Percentiles rank a stretch among this genome's conserved stretches.
These are phyloP conservation scores for Gillenia trifoliata DNA, from an alignment of 306 rosid genomes.

Conservation along the genomic window DNA sequence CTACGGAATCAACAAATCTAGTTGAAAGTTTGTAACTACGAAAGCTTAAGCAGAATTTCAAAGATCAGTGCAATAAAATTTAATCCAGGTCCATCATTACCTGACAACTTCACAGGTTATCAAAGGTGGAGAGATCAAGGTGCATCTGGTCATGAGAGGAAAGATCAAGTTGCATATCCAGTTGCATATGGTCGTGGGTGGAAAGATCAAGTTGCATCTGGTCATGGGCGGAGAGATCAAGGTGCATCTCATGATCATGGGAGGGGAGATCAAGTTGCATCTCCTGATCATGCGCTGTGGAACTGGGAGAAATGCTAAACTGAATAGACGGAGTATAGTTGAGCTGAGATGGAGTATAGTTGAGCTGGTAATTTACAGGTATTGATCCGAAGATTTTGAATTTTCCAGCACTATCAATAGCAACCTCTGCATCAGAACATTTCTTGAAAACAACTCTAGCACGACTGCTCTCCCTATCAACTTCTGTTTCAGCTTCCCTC, in stretches of 20 bases:
- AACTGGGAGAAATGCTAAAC: conserved; percentile 60
- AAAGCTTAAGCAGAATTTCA: conserved; percentile 13
- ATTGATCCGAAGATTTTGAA: conserved; percentile 80
- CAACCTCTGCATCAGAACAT: conserved; percentile 79
- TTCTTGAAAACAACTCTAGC: conserved; percentile 90
- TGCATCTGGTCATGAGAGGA: conserved; percentile 30
- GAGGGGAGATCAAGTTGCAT: conserved; percentile 60
- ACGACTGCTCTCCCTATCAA: conserved; percentile 76
- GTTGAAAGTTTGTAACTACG: conserved; percentile 2
- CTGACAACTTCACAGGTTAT: conserved; percentile 47
- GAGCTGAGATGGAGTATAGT: conserved; percentile 63
- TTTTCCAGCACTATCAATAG: conserved; percentile 80
- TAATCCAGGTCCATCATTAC: conserved; percentile 25
- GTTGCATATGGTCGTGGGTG: conserved; percentile 59
- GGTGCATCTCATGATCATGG: conserved; percentile 43
- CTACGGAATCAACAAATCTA: background rate
- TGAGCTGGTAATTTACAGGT: conserved; percentile 79
- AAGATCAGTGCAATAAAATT: background rate
- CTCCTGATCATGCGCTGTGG: conserved; percentile 63
- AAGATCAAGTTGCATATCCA: conserved; percentile 83
- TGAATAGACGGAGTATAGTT: conserved; percentile 60
- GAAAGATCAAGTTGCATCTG: conserved; percentile 84
- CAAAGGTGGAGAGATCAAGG: conserved; percentile 35
- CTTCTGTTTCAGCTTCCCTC: conserved; percentile 86
- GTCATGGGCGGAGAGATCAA: conserved; percentile 44